Base-by-base conservation (phyloP, 2,329 filamentous ascomycete species). In the Cytospora chrysosperma region DNA sequence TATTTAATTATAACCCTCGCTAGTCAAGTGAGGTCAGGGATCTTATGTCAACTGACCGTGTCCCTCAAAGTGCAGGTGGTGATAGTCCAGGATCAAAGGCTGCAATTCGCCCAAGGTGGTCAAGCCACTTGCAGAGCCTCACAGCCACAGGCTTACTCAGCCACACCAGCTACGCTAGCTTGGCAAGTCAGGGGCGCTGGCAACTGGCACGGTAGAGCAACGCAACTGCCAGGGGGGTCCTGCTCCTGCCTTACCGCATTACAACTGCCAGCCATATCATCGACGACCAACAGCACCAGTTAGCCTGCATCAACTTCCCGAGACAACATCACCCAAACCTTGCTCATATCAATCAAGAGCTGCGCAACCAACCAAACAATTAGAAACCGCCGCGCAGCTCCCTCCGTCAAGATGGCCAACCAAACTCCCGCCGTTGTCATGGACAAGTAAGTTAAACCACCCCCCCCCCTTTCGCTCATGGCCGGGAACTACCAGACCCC, bases 371-470 rank as follows among this genome's bases (percentile, higher is more conserved):
- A 43, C 60, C n/a, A 58, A 67, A 64, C 69, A 72, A 59, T 72
- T 65, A 62, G 70, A 71, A 66, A 71, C 68, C 17, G 56, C 58
- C 67, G 70, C 65, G 54, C 68, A 69, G 60, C 69, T 68, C 63
- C 55, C 61, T 58, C 68, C 65, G 69, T 73, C 76, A 82, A 76
- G 72, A 99, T 99, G 95, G 94, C 95, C 76, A 90, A 91, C 82
- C 94, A 98, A 88, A 98, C 95, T 77, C 95, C 95, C 74, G 95
- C 95, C 91, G 95, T 99, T 97, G 95, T 99, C 92, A 99, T 99
- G 94, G 95, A 99, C 95, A 99, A 99, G 95, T 97, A 89, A 81
- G 92, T 85, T 73, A 67, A 76, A 5, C 73, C 69, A 71, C 73
- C 68, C 73, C 9, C 73, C 69, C 71, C 73, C 68, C 73, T 72